Conservation (phyloP, 345 rosid genomes). For the Laguncularia racemosa region DNA sequence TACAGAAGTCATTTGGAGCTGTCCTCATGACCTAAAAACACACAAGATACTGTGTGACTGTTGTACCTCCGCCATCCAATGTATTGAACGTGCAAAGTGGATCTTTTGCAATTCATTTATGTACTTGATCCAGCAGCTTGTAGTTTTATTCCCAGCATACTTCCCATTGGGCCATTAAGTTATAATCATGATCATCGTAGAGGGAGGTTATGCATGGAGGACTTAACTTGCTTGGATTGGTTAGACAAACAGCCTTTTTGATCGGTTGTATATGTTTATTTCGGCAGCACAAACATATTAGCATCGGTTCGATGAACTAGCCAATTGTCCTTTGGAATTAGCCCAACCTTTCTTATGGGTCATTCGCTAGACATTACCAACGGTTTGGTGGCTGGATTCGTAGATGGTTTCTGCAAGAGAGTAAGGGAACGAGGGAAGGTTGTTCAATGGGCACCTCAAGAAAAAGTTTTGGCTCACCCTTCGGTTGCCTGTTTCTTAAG, state of each 20-base stretch:
- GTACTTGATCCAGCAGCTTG: conserved; percentile 19
- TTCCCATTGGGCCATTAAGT: conserved; percentile 29
- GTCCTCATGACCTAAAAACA: no score
- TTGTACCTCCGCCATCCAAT: no score
- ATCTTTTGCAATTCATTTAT: conserved; percentile 19
- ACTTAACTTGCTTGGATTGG: conserved; percentile 29
- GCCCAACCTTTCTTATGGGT: conserved; percentile 30
- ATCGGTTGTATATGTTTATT: conserved; percentile 43
- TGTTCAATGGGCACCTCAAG: conserved; percentile 27
- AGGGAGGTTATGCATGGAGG: conserved; percentile 22
- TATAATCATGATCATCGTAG: not conserved
- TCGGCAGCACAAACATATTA: conserved; percentile 28
- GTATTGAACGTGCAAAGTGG: not conserved
- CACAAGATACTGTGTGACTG: no score
- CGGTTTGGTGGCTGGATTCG: not conserved
- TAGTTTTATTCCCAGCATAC: conserved; percentile 10
- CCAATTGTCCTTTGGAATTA: conserved; percentile 24
- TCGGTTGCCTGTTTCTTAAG: conserved; percentile 24
- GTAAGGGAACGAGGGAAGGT: conserved; percentile 2
- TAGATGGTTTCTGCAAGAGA: conserved; percentile 18
- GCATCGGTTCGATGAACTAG: conserved; percentile 35
- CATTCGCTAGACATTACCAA: conserved; percentile 13
- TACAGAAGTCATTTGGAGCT: no score
- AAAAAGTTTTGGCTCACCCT: conserved; percentile 23
- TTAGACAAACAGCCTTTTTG: conserved; percentile 26